Evolutionary conservation across 768 basidiomycete species (phyloP), one percentile per base, ranked within the genome.

Genomic region (Leccinum barrowsii): DNA sequence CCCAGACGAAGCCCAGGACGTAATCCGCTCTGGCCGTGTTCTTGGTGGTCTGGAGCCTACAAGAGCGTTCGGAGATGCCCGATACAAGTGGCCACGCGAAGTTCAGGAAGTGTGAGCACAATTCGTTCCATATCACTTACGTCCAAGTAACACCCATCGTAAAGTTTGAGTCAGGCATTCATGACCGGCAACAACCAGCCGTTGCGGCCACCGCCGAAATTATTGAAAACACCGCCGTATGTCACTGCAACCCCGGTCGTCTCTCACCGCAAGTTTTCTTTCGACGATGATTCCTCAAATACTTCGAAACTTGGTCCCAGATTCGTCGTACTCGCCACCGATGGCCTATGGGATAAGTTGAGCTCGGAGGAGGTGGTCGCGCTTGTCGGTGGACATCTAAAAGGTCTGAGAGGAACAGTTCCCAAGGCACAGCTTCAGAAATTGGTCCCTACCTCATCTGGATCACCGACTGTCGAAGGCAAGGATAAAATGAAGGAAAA

Each of bases 301-400:
- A 49, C 64, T n/a, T 59, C 70, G 5, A 58, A 65, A 35, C 65
- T 60, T 55, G 72, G 58, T 61, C 79, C 13, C 22, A 85, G 86
- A 59, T 97, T 97, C 74, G 67, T 97, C 55, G 89, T 97, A 49
- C 83, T 97, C 48, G 94, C 94, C 2, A 97, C 94, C 0, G 94
- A 97, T 61, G 85, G 85, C 30, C 78, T 93, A 19, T 93, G 89
- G 87, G 85, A 87, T 66, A 77, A 84, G 60, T 73, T 87, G 24
- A 84, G 78, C 79, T 92, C 92, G 28, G 85, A 92, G 62, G 92
- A 95, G 58, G 91, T 91, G 10, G 93, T 95, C 50, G 80, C 86
- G 19, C 84, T 97, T 28, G 92, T 96, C 15, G 92, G 85, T 13
- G 92, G 90, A 7, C 84, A 92, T 69, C 77, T 96, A 48, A 76